phyloP scores from a whole-genome alignment of 2,329 filamentous ascomycete genomes.

The Xylaria sp. region DNA sequence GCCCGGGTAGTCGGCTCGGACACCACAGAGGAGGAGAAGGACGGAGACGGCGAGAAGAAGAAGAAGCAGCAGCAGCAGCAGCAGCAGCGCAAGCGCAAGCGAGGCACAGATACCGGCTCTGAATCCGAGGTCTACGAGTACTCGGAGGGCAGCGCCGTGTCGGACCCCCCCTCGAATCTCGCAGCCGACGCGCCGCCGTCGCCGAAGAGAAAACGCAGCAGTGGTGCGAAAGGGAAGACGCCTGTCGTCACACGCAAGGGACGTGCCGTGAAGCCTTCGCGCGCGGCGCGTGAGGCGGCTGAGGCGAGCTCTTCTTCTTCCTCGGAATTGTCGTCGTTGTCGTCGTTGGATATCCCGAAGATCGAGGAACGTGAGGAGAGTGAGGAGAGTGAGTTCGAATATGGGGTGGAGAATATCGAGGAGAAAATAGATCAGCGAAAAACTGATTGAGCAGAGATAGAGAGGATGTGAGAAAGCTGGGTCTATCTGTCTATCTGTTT shows the following conservation, averaged over 20 bases:
- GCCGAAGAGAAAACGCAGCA: neutral
- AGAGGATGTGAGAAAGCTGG: neutral
- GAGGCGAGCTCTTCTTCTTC: neutral
- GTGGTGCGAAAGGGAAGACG: neutral
- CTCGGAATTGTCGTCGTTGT: neutral
- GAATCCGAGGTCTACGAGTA: conserved; percentile 40
- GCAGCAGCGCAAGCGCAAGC: conserved; percentile 32
- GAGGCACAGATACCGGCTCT: neutral
- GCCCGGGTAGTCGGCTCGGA: neutral
- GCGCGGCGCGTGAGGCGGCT: conserved; percentile 4
- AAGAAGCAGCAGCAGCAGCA: neutral
- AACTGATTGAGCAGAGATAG: neutral
- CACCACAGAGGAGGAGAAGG: neutral
- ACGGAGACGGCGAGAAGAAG: neutral
- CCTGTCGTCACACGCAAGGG: conserved; percentile 17
- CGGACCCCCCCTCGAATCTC: conserved; percentile 38
- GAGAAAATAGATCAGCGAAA: neutral
- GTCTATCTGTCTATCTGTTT: neutral
- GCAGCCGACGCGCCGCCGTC: conserved; percentile 15
- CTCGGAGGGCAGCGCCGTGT: conserved; percentile 42
- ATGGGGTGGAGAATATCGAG: neutral
- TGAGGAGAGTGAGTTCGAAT: neutral
- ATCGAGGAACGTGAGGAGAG: neutral
- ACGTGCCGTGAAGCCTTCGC: conserved; percentile 10
- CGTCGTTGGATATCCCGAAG: neutral